Evolutionary conservation across 345 rosid genomes (phyloP).

Genomic region (Aethionema arabicum): DNA sequence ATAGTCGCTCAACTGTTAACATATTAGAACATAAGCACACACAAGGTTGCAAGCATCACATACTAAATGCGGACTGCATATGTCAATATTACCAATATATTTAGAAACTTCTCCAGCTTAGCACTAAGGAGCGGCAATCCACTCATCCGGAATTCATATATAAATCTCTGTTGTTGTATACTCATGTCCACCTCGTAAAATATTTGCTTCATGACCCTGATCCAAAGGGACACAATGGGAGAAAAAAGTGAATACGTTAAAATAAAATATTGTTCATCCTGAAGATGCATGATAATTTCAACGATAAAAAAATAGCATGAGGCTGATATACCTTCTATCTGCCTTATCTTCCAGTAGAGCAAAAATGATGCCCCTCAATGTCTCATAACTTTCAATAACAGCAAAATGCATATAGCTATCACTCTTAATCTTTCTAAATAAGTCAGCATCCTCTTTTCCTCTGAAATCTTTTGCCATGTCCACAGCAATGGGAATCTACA

Average conservation of each 20-base stretch:
- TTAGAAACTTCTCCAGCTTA: constrained; percentile 76
- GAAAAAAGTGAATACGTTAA: constrained; percentile 13
- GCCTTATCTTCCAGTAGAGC: constrained; percentile 62
- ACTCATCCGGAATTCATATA: constrained; percentile 60
- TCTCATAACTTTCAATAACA: constrained; percentile 77
- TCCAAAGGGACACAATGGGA: constrained; percentile 3
- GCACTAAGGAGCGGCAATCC: constrained; percentile 70
- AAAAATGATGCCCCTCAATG: constrained; percentile 53
- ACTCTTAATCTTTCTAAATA: constrained; percentile 63
- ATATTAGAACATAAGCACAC: constrained; percentile 24
- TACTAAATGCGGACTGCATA: constrained; percentile 4
- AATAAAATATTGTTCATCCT: not conserved
- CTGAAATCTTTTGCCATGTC: constrained; percentile 97
- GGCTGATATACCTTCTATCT: constrained; percentile 53
- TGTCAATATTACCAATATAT: constrained; percentile 53
- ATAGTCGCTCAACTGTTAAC: constrained; percentile 50
- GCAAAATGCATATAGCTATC: constrained; percentile 77
- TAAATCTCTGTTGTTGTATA: constrained; percentile 47
- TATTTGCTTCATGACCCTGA: constrained; percentile 55
- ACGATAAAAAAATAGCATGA: not conserved
- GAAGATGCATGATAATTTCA: constrained; percentile 5
- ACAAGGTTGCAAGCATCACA: constrained; percentile 19
- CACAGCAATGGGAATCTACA: constrained; percentile 89
- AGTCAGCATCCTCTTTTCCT: constrained; percentile 64
- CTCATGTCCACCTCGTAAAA: constrained; percentile 50